These are phyloP conservation scores for Colletotrichum sp. DNA, from an alignment of 2,329 filamentous ascomycete genomes.

Conservation along the genomic window DNA sequence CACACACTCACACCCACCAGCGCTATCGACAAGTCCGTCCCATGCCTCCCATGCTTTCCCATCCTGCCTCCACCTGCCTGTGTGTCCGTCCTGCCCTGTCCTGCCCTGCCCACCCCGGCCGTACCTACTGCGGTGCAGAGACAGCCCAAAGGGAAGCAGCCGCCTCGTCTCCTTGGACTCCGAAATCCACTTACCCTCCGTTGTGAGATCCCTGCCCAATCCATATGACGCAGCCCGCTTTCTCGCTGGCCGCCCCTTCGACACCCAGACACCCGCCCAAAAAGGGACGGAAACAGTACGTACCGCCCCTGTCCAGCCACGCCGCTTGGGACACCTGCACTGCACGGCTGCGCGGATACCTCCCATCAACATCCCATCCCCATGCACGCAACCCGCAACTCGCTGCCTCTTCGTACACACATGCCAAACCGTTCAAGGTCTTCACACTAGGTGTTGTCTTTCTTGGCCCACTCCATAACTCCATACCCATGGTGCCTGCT, in stretches of 20 bases:
- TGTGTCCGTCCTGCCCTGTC: background rate
- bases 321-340: constrained; percentile 15
- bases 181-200: constrained; percentile 26
- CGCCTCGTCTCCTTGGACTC: constrained; percentile 17
- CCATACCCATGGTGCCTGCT: constrained; percentile 35
- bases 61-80: background rate
- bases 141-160: constrained; percentile 6
- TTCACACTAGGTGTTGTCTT: constrained; percentile 26
- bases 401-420: constrained; percentile 26
- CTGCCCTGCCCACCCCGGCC: background rate
- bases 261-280: constrained; percentile 14
- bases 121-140: background rate
- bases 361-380: constrained; percentile 23
- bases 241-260: background rate
- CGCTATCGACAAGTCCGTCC: constrained; percentile 20
- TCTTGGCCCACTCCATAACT: constrained; percentile 41
- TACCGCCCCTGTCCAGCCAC: constrained; percentile 12
- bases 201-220: constrained; percentile 37
- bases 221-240: constrained; percentile 31
- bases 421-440: constrained; percentile 26
- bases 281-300: constrained; percentile 13
- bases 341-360: constrained; percentile 8
- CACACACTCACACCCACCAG: background rate
- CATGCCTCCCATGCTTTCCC: background rate
- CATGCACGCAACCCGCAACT: constrained; percentile 39